Conservation (phyloP, 176 grass and related monocot species). For the Zoysia pacifica region DNA sequence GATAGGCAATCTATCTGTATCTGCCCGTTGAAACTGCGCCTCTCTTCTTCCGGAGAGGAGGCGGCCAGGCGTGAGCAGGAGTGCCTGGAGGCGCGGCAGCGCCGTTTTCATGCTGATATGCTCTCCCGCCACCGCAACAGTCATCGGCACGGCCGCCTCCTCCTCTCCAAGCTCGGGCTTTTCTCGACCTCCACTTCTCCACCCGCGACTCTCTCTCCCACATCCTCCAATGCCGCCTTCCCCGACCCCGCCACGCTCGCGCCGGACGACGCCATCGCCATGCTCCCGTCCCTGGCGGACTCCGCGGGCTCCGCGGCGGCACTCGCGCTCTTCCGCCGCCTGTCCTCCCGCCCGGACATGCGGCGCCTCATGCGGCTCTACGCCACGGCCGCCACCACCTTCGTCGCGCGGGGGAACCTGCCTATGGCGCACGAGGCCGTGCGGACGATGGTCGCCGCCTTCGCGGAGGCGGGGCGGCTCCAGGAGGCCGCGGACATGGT, state of each 20-base stretch:
- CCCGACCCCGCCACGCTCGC: slow-evolving; percentile 16
- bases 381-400: slow-evolving; percentile 58
- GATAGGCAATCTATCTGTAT: too few species aligned
- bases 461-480: slow-evolving; percentile 55
- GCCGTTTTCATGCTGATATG: not conserved
- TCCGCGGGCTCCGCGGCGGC: slow-evolving; percentile 64
- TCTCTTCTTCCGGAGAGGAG: too few species aligned
- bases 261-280: slow-evolving; percentile 59
- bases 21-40: too few species aligned
- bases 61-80: too few species aligned
- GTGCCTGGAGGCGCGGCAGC: too few species aligned
- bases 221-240: slow-evolving; percentile 12
- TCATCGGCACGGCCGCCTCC: slow-evolving; percentile 34
- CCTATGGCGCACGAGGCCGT: slow-evolving; percentile 84
- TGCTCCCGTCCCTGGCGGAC: slow-evolving; percentile 49
- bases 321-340: slow-evolving; percentile 65
- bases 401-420: slow-evolving; percentile 58
- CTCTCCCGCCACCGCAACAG: slow-evolving; percentile 4
- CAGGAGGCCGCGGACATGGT: slow-evolving; percentile 77
- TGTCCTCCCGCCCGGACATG: slow-evolving; percentile 44
- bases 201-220: not conserved
- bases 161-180: slow-evolving; percentile 3
- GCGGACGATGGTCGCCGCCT: slow-evolving; percentile 63
- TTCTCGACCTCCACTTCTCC: slow-evolving; percentile 28
- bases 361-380: slow-evolving; percentile 76